A percentile compares a stretch with the other conserved stretches of the same genome.
These are phyloP conservation scores for Chloranthus sessilifolius DNA, from an alignment of 164 flowering plant genomes.

Conservation along the genomic window DNA sequence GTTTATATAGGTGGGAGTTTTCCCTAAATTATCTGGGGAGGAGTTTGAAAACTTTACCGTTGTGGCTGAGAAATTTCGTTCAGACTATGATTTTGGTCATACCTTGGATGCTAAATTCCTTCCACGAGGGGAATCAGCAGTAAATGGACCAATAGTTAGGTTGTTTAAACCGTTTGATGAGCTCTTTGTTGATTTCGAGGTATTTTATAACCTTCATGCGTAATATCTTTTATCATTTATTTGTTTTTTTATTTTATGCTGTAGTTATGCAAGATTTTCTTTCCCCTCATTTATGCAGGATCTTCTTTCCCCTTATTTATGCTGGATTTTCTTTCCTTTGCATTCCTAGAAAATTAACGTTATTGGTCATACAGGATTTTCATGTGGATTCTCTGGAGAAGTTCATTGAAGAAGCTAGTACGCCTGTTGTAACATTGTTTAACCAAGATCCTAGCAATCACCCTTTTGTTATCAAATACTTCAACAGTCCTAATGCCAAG, in stretches of 20 bases:
- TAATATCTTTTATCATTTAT: not conserved
- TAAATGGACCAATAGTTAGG: constrained; percentile 59
- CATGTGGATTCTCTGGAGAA: constrained; percentile 56
- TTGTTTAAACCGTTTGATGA: constrained; percentile 96
- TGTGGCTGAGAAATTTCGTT: constrained; percentile 68
- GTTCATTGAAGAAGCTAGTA: constrained; percentile 67
- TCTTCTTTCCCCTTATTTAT: not conserved
- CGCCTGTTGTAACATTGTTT: constrained; percentile 55
- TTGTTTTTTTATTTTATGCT: not conserved
- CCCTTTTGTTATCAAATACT: constrained; percentile 66
- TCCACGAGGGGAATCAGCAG: constrained; percentile 75
- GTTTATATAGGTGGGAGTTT: constrained; percentile 67
- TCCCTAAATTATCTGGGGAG: constrained; percentile 80
- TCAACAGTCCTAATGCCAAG: constrained; percentile 61
- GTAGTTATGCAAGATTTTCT: too few species aligned
- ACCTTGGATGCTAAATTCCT: constrained; percentile 75
- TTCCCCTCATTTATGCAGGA: not conserved
- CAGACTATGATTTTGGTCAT: constrained; percentile 85
- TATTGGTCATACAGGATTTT: constrained; percentile 56
- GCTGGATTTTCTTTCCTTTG: too few species aligned
- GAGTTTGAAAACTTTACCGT: constrained; percentile 57
- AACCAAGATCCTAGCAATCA: constrained; percentile 66
- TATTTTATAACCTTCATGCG: constrained; percentile 17
- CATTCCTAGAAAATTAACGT: too few species aligned
- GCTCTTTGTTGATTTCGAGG: constrained; percentile 75